Conservation (phyloP, 805 yeast genomes). For the Kurtzmaniella fragi region DNA sequence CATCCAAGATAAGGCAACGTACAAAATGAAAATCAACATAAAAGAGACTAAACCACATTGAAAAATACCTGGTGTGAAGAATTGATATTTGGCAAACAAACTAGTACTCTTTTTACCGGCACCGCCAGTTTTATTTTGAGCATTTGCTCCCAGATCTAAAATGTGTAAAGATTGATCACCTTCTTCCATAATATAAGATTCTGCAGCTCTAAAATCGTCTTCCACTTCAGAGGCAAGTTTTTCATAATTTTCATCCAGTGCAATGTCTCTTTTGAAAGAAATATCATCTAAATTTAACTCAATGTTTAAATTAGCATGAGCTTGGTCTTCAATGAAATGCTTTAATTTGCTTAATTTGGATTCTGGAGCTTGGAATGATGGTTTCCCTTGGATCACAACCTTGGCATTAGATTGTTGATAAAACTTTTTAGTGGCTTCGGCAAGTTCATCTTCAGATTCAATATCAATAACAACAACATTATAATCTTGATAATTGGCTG, state of each 20-base stretch:
- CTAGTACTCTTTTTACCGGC: constrained; percentile 18
- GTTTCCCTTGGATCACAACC: constrained; percentile 27
- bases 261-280: constrained; percentile 14
- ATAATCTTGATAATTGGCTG: not conserved
- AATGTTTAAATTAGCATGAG: constrained; percentile 15
- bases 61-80: constrained; percentile 77
- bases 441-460: constrained; percentile 19
- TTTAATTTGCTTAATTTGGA: constrained; percentile 16
- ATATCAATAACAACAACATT: constrained; percentile 13
- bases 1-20: constrained; percentile 68
- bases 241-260: not conserved
- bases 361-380: constrained; percentile 19
- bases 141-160: constrained; percentile 10
- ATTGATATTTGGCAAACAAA: constrained; percentile 60
- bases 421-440: too few relatives aligned
- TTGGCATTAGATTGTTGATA: too few relatives aligned
- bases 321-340: constrained; percentile 17
- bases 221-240: constrained; percentile 19
- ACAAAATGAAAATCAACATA: constrained; percentile 52
- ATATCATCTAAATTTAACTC: constrained; percentile 13
- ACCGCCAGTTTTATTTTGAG: constrained; percentile 3
- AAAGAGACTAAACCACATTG: constrained; percentile 66
- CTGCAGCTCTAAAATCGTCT: constrained; percentile 28
- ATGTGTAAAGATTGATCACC: constrained; percentile 17
- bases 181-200: constrained; percentile 24